Evolutionary conservation across 2,329 filamentous ascomycete genomes (phyloP), one percentile per base, ranked within the genome.

Genomic region (Paradendryphiella salina): DNA sequence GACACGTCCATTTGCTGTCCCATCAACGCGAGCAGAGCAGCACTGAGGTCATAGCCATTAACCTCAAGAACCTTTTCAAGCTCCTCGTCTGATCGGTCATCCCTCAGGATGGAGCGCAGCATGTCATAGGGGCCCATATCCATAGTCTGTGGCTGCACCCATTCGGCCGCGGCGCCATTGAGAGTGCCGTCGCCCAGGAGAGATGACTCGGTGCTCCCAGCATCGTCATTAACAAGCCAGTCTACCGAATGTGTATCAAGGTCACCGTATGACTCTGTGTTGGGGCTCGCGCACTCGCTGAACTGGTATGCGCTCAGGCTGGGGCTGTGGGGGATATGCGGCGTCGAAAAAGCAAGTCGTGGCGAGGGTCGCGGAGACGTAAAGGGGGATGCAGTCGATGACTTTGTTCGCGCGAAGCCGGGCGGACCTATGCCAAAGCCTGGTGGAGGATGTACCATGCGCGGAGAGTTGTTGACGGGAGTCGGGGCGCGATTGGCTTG

Each of bases 81-180:
- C 73, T 99, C 94, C 43, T 97, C 92, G 65, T 97, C 93, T 2
- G 90, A 88, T 66, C 89, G 87, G 46, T 90, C 86, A 63, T 94
- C 90, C 39, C 93, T 90, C 20, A 99, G 80, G 33, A 99, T 95
- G 5, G 93, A 96, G 55, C 94, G 89, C 48, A 99, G 81, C 84
- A 99, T 97, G 70, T 99, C 94, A 74, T 96, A 96, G 0, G 94
- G 93, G 51, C 90, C 95, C 93, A 99, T 97, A 67, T 97, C 92
- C 49, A 85, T 84, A 66, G 88, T 88, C 69, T 83, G 81, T 11
- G 81, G 77, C 52, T 79, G 78, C 39, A 86, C 79, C 76, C 84
- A 96, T 71, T 96, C 91, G 18, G 92, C 88, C 4, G 90, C 90
- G 11, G 87, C 87, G 35, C 85, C 87, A 66, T 90, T 92, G 53